Percentiles rank a stretch among this genome's conserved stretches.
These are phyloP conservation scores for Fusarium avenaceum DNA, from an alignment of 2,329 filamentous ascomycete genomes.

Conservation along the genomic window DNA sequence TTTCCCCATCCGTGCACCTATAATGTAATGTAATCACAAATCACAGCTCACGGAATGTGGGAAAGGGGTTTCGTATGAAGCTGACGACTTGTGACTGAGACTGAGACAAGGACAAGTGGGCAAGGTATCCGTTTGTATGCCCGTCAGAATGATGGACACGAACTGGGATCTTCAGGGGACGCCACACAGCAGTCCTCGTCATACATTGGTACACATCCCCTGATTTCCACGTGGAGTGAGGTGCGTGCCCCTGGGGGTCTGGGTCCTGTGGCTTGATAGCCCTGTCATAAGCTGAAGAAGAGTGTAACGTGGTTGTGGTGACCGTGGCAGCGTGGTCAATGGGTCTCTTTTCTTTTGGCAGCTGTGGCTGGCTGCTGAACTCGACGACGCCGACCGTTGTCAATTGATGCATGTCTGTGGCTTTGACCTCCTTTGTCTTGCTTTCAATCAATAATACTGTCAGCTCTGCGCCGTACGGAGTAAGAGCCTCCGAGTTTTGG, in stretches of 20 bases:
- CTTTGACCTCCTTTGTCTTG: constrained; percentile 36
- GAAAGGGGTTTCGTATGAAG: constrained; percentile 38
- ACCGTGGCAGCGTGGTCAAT: not conserved
- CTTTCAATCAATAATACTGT: constrained; percentile 14
- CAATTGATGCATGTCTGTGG: constrained; percentile 11
- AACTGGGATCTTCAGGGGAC: constrained; percentile 44
- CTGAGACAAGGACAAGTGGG: not conserved
- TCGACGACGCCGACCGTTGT: constrained; percentile 12
- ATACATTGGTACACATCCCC: constrained; percentile 19
- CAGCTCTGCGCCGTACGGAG: constrained; percentile 3
- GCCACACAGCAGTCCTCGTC: constrained; percentile 31
- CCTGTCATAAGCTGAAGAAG: constrained; percentile 19
- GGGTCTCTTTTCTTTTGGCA: not conserved
- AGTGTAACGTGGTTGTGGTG: not conserved
- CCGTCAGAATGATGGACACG: constrained; percentile 32
- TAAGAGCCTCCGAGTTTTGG: not conserved
- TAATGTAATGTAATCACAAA: constrained; percentile 13
- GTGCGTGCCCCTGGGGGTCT: constrained; percentile 25
- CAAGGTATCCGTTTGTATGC: constrained; percentile 21
- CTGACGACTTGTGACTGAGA: constrained; percentile 34
- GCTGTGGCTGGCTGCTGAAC: constrained; percentile 34
- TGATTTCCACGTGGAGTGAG: constrained; percentile 37
- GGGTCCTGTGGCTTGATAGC: constrained; percentile 39
- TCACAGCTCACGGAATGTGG: constrained; percentile 24
- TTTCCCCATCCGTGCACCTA: constrained; percentile 41